Base-by-base conservation (phyloP, 202 grass and related monocot species). In the Carex arenaria region DNA sequence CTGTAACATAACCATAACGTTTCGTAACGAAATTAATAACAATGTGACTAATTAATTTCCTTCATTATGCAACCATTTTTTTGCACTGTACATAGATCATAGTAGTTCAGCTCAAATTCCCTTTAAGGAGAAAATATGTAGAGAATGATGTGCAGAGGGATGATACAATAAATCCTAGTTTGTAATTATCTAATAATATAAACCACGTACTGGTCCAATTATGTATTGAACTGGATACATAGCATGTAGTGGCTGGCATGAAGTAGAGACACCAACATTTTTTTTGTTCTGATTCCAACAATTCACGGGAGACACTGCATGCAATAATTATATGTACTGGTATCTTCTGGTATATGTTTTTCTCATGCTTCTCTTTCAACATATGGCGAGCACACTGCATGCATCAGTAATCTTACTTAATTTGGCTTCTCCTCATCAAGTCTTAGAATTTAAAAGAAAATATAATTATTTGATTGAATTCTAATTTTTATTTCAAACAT, bases 261-360 rank as follows among this genome's bases (percentile, higher is more conserved):
- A 5, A 9, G 14, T 40, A 68, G 2, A 68, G 6, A 3, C 2
- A 71, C 22, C 28, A 13, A 55, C 31, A 10, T 13, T 8, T 7
- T 7, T 77, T 77, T 77, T 77, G 73, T 77, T 77, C 49, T 59
- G 73, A 57, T 77, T 77, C 73, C 23, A 77, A 59, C 51, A 77
- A 57, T 56, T 77, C 72, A 72, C 20, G 42, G 51, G 69, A 49
- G 36, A 1, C 2, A 70, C 30, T 65, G 12, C 13, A 71, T 47
- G 40, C 10, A 71, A 70, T 43, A 71, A 70, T 43, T 20, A 11
- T 1, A 15, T 32, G 4, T 4, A 43, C 5, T 59, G 36, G 4
- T 8, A 70, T 70, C 10, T 3, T 11, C 45, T 14, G n/a, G n/a
- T 47, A 20, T 47, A 3, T 22, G 17, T n/a, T 10, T 20, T 49